Evolutionary conservation across 495 filamentous ascomycete genomes (phyloP).

Genomic region (Hypoxylon fuscum): DNA sequence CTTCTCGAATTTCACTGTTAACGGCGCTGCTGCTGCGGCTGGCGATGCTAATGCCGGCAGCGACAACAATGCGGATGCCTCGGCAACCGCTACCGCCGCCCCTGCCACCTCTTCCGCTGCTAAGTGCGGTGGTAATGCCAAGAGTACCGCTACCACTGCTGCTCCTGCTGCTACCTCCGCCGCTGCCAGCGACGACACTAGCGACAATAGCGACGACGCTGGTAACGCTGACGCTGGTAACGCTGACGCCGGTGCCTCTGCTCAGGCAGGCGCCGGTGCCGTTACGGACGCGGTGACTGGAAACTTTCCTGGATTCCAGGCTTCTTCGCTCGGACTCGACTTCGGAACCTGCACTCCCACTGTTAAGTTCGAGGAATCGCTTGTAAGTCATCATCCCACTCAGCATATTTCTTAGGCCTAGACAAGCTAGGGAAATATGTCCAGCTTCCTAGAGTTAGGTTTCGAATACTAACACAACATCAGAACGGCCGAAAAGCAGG

Average conservation of each 20-base stretch:
- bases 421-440: too few species aligned
- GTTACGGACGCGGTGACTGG: conserved; percentile 48
- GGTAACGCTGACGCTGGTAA: not conserved
- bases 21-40: conserved; percentile 49
- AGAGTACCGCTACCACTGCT: too few species aligned
- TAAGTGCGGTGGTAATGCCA: too few species aligned
- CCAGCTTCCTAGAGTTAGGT: too few species aligned
- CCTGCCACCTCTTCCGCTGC: too few species aligned
- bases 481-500: conserved; percentile 50
- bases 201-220: conserved; percentile 12
- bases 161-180: not conserved
- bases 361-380: conserved; percentile 64
- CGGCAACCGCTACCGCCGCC: too few species aligned
- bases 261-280: conserved; percentile 53
- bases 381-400: conserved; percentile 31
- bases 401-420: too few species aligned
- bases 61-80: not conserved
- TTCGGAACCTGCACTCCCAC: conserved; percentile 65
- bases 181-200: conserved; percentile 3
- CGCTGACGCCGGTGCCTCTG: conserved; percentile 37
- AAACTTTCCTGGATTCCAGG: conserved; percentile 48
- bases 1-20: conserved; percentile 64
- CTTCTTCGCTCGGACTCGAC: conserved; percentile 49
- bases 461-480: too few species aligned
- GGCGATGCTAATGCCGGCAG: conserved; percentile 27